Base-by-base conservation (phyloP, 495 filamentous ascomycete species). In the Extremus antarcticus region DNA sequence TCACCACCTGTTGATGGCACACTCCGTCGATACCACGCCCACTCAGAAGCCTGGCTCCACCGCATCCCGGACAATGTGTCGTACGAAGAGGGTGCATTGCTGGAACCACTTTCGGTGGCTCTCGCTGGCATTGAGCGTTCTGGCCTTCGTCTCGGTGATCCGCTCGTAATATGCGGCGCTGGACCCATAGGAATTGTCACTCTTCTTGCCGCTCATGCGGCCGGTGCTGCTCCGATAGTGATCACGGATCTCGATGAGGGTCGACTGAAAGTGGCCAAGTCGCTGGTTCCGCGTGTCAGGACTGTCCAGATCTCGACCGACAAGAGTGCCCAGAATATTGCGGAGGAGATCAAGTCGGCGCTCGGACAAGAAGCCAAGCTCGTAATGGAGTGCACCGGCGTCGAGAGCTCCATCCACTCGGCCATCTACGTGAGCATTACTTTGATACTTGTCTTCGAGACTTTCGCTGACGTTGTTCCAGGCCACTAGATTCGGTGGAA, bases 101-200 rank as follows among this genome's bases (percentile, higher is more conserved):
- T 65, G 20, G 63, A 65, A 49, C 63, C 63, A n/a, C 51, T 65
- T 7, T 63, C 60, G 1, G 63, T 65, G 13, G 60, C 60, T 1
- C 51, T 65, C 15, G 60, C 60, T 11, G 63, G 63, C 2, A 60
- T 65, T 16, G 60, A 65, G n/a, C 63, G 60, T 0, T 53, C 60
- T 21, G 54, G 54, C 15, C 46, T 65, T 1, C 47, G 60, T 1
- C 35, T 65, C 2, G 63, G 60, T 0, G 60, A 63, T 29, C 25
- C 63, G 13, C 41, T 63, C 2, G 50, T 60, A 16, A 60, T 65
- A 23, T 63, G 60, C 25, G 63, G 63, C 25, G 63, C 63, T 2
- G 63, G 63, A 20, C 63, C 63, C 1, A 65, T 65, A 20, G 63
- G 63, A 1, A 35, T 65, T n/a, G 56, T 65, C 50, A 55, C 57